Evolutionary conservation across 208 protist species (phyloP), one percentile per base, ranked within the genome.

Genomic region (Acanthamoeba sp.): DNA sequence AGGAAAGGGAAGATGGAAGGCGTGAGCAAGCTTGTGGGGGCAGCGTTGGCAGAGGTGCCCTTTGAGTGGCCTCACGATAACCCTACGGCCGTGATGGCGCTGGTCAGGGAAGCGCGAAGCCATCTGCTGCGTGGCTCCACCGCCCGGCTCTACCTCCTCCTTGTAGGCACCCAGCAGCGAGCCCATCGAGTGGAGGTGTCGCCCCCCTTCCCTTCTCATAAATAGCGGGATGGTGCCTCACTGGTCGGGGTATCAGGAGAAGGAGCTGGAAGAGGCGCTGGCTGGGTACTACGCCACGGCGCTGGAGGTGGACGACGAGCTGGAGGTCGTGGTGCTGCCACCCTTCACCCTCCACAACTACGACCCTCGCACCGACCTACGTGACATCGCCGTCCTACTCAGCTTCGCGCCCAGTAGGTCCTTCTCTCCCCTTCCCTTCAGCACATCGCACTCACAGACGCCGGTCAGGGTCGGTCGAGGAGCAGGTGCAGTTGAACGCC

Each of bases 221-320:
- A 10, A 34, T 24, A 66, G 0, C 16, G 10, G 20, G 4, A 32
- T 10, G 10, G 59, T 66, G n/a, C n/a, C n/a, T n/a, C n/a, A n/a
- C n/a, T n/a, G n/a, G n/a, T n/a, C n/a, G n/a, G n/a, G n/a, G n/a
- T n/a, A n/a, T 34, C 45, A 87, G 78, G 32, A 48, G 45, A 50
- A 38, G 45, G 78, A 87, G 22, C 32, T 87, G 38, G 78, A 59
- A 45, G 78, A 36, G 20, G 78, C 36, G 45, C 42, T 87, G 78
- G 78, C 78, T 29, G 78, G 78, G 6, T 87, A 87, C 45, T 87
- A 87, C 45, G 78, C 78, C 5, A 45, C 78, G 29, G 78, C 78
- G 29, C 34, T 87, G 78, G 27, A 87, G 45, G 78, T 62, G 16
- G 48, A 59, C 45, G 78, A 87, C 78, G 78, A 59, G 24, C 4